phyloP scores from a whole-genome alignment of 2,329 filamentous ascomycete species.

The Calonectria honghensis region DNA sequence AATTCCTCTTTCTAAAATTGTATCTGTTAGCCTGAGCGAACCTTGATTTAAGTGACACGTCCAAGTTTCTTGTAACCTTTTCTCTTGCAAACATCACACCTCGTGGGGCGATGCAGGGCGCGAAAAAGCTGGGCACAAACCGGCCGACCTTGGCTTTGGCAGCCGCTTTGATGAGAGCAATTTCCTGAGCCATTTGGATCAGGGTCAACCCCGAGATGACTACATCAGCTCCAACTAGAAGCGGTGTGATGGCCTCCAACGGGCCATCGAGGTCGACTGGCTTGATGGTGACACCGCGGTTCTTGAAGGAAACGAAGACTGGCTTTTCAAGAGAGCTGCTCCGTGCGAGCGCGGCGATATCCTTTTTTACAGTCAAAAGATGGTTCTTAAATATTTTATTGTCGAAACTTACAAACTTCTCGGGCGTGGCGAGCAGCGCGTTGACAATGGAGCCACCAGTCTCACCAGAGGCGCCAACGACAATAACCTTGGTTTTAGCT shows the following conservation, averaged over 20 bases:
- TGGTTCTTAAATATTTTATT: rapidly evolving
- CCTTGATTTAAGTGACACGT: not conserved
- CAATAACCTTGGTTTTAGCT: not conserved
- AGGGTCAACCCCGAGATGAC: not conserved
- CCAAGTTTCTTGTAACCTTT: not conserved
- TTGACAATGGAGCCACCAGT: constrained; percentile 4
- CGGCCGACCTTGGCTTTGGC: not conserved
- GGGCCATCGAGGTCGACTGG: constrained; percentile 1
- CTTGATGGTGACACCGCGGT: not conserved
- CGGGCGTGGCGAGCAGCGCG: not conserved
- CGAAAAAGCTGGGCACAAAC: constrained; percentile 7
- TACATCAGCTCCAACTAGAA: constrained; percentile 1
- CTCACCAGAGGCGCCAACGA: constrained; percentile 1
- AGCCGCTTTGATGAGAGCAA: not conserved
- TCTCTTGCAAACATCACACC: constrained; percentile 15
- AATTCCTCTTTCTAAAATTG: constrained; percentile 2
- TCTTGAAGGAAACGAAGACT: not conserved
- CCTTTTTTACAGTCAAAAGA: not conserved
- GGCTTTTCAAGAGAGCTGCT: not conserved
- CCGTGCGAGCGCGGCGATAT: not conserved
- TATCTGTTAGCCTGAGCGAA: not conserved
- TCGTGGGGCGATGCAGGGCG: not conserved
- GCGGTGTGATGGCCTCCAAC: not conserved
- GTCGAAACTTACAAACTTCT: not conserved
- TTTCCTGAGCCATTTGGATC: not conserved